These are phyloP conservation scores for Plantago major DNA, from an alignment of 257 asterid genomes.

Conservation along the genomic window DNA sequence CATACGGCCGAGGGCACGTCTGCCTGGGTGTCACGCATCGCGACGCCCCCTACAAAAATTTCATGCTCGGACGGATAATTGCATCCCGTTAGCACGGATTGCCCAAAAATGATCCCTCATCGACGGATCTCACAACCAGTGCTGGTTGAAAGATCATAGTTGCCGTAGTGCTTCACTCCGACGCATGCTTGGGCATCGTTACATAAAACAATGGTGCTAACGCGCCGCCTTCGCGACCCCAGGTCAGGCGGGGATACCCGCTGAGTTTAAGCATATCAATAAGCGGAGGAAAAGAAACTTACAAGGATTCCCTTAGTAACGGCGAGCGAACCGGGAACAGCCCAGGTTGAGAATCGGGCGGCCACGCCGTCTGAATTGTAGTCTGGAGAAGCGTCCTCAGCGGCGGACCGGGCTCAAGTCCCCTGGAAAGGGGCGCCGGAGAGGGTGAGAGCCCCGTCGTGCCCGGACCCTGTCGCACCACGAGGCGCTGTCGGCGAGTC, in stretches of 20 bases:
- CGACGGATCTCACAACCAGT: too few relatives aligned
- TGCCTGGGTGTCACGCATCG: constrained; percentile 11
- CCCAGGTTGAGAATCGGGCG: constrained; percentile 34
- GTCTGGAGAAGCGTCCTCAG: too few relatives aligned
- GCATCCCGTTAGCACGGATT: too few relatives aligned
- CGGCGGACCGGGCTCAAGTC: too few relatives aligned
- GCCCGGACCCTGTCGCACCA: background rate
- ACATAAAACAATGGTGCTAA: too few relatives aligned
- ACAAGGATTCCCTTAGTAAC: constrained; percentile 37
- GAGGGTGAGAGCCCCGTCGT: background rate
- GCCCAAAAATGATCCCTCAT: too few relatives aligned
- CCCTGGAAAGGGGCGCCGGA: too few relatives aligned
- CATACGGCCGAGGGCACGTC: constrained; percentile 5
- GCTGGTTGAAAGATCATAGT: too few relatives aligned
- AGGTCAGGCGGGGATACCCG: constrained; percentile 21
- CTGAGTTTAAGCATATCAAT: constrained; percentile 11
- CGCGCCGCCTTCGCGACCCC: constrained; percentile 20
- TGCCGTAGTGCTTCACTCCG: too few relatives aligned
- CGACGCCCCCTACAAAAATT: constrained; percentile 13
- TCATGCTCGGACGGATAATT: too few relatives aligned
- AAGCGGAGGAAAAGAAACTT: constrained; percentile 36
- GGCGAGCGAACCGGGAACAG: constrained; percentile 41
- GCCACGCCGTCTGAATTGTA: background rate
- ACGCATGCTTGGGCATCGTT: too few relatives aligned
- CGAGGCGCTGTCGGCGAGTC: constrained; percentile 3